These are phyloP conservation scores for Diaporthe sp. DNA, from an alignment of 2,329 filamentous ascomycete species.

Conservation along the genomic window DNA sequence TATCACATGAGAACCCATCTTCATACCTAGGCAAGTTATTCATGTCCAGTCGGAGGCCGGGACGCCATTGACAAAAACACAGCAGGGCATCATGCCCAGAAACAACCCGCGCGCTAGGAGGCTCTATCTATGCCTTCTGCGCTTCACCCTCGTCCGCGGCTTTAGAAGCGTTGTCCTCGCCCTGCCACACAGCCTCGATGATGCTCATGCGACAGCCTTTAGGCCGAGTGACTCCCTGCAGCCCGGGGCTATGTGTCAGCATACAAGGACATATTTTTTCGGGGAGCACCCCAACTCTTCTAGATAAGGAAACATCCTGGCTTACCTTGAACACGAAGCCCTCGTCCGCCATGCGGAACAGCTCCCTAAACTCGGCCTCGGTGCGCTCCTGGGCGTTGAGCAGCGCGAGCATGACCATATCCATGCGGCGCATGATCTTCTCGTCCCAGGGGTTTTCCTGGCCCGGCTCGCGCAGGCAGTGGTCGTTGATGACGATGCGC, in stretches of 20 bases:
- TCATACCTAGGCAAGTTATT: not conserved
- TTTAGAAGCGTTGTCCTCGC: conserved; percentile 28
- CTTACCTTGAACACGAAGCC: conserved; percentile 54
- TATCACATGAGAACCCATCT: not conserved
- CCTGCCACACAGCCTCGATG: conserved; percentile 52
- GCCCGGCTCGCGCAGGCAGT: conserved; percentile 53
- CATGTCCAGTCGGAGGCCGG: not conserved
- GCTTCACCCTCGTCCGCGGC: not conserved
- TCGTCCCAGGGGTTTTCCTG: conserved; percentile 53
- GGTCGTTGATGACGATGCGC: conserved; percentile 59
- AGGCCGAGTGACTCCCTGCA: conserved; percentile 47
- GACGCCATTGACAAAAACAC: not conserved
- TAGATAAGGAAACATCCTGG: not conserved
- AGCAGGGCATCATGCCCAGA: not conserved
- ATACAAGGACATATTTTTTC: too few species aligned
- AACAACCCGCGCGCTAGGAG: not conserved
- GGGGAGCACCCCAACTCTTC: too few species aligned
- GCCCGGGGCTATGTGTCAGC: not conserved
- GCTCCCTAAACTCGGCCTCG: conserved; percentile 56
- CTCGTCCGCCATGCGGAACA: conserved; percentile 56
- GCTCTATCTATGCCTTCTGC: not conserved
- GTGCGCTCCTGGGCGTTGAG: conserved; percentile 60
- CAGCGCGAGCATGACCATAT: conserved; percentile 58
- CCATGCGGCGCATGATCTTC: conserved; percentile 56
- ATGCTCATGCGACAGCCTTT: conserved; percentile 52